These are phyloP conservation scores for Solanum dulcamara DNA, from an alignment of 257 asterid species.

Conservation along the genomic window DNA sequence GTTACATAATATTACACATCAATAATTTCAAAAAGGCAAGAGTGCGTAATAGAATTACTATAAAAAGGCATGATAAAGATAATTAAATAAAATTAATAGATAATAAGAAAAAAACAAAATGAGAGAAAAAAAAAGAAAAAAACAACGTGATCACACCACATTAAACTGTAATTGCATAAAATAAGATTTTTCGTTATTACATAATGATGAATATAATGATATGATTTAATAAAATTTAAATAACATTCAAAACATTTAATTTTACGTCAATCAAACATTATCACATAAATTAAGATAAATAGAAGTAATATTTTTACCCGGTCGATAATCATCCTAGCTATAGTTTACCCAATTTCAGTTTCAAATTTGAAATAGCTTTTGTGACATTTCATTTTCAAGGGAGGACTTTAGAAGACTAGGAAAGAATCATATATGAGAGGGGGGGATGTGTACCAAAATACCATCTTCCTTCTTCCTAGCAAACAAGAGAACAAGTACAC, in stretches of 20 bases:
- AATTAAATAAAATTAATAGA: not conserved
- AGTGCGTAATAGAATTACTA: too few species aligned
- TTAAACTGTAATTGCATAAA: accelerated
- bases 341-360: not conserved
- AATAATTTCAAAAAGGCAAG: too few species aligned
- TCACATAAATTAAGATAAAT: not conserved
- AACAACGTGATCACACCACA: accelerated
- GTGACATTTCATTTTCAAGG: not conserved
- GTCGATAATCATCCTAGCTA: not conserved
- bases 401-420: not conserved
- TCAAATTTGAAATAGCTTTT: not conserved
- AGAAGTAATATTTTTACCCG: not conserved
- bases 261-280: not conserved
- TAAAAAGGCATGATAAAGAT: not conserved
- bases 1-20: too few species aligned
- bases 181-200: too few species aligned
- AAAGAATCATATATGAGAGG: not conserved
- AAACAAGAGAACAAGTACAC: not conserved
- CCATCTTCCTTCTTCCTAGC: not conserved
- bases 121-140: not conserved
- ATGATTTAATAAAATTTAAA: too few species aligned
- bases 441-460: not conserved
- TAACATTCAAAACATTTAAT: too few species aligned
- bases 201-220: too few species aligned
- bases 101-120: not conserved